Evolutionary conservation across 2,329 filamentous ascomycete genomes (phyloP).

Genomic region (Parafenestella ontariensis): DNA sequence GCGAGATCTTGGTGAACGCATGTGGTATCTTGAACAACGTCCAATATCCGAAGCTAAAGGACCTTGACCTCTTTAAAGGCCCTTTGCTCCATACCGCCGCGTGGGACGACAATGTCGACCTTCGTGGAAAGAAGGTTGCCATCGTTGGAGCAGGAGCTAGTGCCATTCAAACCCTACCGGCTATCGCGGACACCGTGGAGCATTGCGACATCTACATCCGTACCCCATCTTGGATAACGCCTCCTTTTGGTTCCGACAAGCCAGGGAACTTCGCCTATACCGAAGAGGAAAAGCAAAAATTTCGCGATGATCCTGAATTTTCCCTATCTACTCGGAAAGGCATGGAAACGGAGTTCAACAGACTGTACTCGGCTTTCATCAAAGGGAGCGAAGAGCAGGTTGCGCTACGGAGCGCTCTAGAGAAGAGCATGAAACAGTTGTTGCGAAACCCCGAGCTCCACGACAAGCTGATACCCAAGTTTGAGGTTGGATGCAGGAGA

Average conservation of each 20-base stretch:
- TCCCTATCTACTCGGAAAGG: not conserved
- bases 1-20: slow-evolving; percentile 2
- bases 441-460: not conserved
- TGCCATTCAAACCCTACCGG: slow-evolving; percentile 3
- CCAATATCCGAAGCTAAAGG: not conserved
- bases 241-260: not conserved
- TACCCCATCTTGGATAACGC: slow-evolving; percentile 2
- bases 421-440: not conserved
- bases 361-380: not conserved
- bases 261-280: not conserved
- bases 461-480: not conserved
- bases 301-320: not conserved
- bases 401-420: not conserved
- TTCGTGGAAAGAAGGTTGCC: slow-evolving; percentile 33
- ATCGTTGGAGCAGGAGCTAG: slow-evolving; percentile 45
- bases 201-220: slow-evolving; percentile 6
- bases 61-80: not conserved
- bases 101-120: slow-evolving; percentile 12
- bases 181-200: not conserved
- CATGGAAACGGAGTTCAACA: not conserved
- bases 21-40: slow-evolving; percentile 1
- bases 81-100: slow-evolving; percentile 1
- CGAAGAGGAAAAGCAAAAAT: not conserved
- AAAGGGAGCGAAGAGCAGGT: not conserved
- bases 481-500: not conserved